These are phyloP conservation scores for Fraxinus quadrangulata DNA, from an alignment of 257 asterid species.

Conservation along the genomic window DNA sequence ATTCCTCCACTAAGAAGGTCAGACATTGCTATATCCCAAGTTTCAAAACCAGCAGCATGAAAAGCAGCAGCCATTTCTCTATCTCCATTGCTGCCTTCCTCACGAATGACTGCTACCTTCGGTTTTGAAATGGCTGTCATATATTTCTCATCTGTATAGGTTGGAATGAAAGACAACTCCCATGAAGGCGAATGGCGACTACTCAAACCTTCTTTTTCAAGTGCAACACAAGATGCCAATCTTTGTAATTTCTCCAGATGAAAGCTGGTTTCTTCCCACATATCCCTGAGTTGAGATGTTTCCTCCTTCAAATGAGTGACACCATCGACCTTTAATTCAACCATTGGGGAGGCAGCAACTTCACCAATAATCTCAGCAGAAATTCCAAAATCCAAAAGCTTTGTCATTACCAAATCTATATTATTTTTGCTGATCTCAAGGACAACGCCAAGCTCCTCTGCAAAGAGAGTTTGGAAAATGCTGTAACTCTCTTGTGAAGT, in stretches of 20 bases:
- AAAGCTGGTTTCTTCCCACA: constrained; percentile 95
- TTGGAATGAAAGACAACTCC: constrained; percentile 72
- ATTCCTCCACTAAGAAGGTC: constrained; percentile 77
- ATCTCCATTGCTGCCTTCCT: constrained; percentile 98
- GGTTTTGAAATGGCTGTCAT: constrained; percentile 61
- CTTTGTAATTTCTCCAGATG: constrained; percentile 79
- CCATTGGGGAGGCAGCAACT: constrained; percentile 48
- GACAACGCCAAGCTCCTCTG: constrained; percentile 87
- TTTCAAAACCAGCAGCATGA: constrained; percentile 86
- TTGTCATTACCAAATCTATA: constrained; percentile 42
- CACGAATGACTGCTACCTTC: constrained; percentile 82
- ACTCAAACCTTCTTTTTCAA: constrained; percentile 76
- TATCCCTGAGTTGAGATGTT: constrained; percentile 64
- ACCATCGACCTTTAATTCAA: constrained; percentile 65
- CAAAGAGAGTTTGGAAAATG: constrained; percentile 59
- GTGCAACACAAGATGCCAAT: constrained; percentile 72
- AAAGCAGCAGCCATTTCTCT: constrained; percentile 97
- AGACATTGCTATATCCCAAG: constrained; percentile 93
- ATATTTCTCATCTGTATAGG: constrained; percentile 52
- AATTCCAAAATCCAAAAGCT: constrained; percentile 49
- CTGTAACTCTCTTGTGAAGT: constrained; percentile 39
- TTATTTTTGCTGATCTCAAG: constrained; percentile 64
- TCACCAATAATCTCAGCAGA: constrained; percentile 64
- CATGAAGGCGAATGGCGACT: constrained; percentile 70
- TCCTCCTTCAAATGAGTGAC: constrained; percentile 53